These are phyloP conservation scores for Alliaria petiolata DNA, from an alignment of 345 rosid genomes.

Conservation along the genomic window DNA sequence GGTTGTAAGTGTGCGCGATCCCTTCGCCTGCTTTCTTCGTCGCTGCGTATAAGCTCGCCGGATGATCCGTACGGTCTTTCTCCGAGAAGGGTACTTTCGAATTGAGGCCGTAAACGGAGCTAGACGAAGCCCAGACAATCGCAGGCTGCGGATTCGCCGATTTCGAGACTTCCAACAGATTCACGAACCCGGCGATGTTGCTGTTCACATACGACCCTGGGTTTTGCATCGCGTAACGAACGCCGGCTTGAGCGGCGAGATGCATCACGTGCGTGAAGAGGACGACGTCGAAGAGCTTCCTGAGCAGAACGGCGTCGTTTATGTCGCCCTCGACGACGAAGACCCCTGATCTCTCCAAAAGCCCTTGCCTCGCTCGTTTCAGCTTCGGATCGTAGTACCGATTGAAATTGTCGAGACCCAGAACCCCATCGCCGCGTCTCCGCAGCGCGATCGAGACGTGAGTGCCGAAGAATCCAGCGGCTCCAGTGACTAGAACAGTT, in stretches of 20 bases:
- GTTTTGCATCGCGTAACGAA: conserved; percentile 64
- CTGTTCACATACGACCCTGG: conserved; percentile 61
- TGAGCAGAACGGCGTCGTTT: conserved; percentile 44
- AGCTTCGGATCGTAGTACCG: conserved; percentile 54
- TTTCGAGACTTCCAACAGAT: conserved; percentile 52
- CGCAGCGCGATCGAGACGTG: conserved; percentile 54
- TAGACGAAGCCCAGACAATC: conserved; percentile 71
- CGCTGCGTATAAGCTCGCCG: conserved; percentile 64
- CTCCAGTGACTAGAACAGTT: conserved; percentile 70
- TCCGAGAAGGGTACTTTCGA: conserved; percentile 64
- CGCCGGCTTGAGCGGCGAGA: conserved; percentile 67
- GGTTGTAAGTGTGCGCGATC: conserved; percentile 63
- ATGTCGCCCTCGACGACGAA: conserved; percentile 61
- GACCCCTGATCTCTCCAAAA: conserved; percentile 51
- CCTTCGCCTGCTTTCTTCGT: conserved; percentile 75
- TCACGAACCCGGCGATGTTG: conserved; percentile 63
- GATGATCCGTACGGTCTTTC: conserved; percentile 57
- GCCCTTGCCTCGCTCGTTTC: conserved; percentile 50
- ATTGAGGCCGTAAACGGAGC: conserved; percentile 68
- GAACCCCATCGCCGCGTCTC: conserved; percentile 71
- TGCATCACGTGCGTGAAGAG: conserved; percentile 62
- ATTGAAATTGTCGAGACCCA: conserved; percentile 76
- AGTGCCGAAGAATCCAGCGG: conserved; percentile 77
- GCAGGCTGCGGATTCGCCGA: conserved; percentile 59
- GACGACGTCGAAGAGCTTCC: conserved; percentile 51